Base-by-base conservation (phyloP, 768 basidiomycete genomes). In the Tephrocybe sp. region DNA sequence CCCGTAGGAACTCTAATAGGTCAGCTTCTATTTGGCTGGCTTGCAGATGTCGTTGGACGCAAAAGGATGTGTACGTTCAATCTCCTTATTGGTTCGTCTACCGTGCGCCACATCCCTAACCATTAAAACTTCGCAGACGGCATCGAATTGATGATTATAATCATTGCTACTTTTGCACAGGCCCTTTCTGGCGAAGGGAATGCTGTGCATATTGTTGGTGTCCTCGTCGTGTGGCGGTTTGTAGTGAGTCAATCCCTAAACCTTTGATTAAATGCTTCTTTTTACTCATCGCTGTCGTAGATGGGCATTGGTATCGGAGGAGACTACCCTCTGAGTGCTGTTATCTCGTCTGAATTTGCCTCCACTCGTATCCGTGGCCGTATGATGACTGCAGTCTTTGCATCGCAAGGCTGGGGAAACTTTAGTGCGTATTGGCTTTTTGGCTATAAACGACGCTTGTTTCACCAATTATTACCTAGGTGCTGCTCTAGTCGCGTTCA, bases 311-410 rank as follows among this genome's bases (percentile, higher is more conserved):
- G 91, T 7, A 88, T 93, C 15, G 91, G 91, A 4, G 91, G 91
- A 13, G 91, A 94, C 58, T 94, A 94, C 62, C 92, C 92, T 4
- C 64, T 93, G 0, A 82, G 79, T 41, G 87, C 91, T 13, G 84
- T 91, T 59, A 94, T 94, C 59, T 83, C 91, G 3, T 91, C 88
- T 27, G 92, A 94, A 61, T 94, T 93, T 57, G 86, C 92, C 1
- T 75, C 88, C 1, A 86, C 83, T 10, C 78, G 78, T 37, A 80
- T 74, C 40, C 80, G 92, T 57, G 92, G 92, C 39, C 76, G 90
- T 21, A 81, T 94, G 66, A 92, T 94, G 89, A 85, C 86, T 1
- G 88, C 86, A 4, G 90, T 93, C 0, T 94, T 94, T 56, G 83
- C 91, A 0, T 69, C 76, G 45, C 91, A 94, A 55, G 92, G 92